phyloP scores from a whole-genome alignment of 768 basidiomycete species.

The Phanerodontia chrysosporium region DNA sequence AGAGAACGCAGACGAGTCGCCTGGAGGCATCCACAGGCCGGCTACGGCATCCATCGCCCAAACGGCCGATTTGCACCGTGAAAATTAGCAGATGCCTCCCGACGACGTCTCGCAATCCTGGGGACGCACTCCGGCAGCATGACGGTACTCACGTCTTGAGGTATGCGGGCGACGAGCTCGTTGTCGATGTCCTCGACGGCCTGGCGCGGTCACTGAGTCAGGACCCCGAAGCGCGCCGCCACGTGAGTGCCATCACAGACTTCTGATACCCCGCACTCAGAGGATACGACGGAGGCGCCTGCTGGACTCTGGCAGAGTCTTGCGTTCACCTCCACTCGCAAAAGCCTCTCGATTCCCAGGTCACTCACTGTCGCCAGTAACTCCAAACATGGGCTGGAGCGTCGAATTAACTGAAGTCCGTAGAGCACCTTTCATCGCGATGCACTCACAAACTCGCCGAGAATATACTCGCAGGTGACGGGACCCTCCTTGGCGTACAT shows the following conservation, averaged over 20 bases:
- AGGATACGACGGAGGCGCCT: neutral
- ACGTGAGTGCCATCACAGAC: neutral
- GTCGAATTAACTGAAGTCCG: constrained; percentile 25
- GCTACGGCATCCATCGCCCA: constrained; percentile 47
- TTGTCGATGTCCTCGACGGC: constrained; percentile 13
- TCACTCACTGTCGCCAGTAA: neutral
- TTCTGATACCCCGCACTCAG: neutral
- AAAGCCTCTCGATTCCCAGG: neutral
- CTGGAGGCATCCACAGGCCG: constrained; percentile 37
- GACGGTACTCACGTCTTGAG: constrained; percentile 37
- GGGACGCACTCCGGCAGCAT: constrained; percentile 1
- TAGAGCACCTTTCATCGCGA: constrained; percentile 12
- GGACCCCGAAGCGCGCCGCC: constrained; percentile 4
- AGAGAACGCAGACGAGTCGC: neutral
- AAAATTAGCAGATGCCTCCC: constrained; percentile 7
- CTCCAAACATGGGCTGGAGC: constrained; percentile 5
- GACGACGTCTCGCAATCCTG: neutral
- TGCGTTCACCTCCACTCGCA: neutral
- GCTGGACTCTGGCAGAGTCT: neutral
- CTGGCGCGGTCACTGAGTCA: neutral
- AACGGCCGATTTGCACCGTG: neutral
- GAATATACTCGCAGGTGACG: constrained; percentile 38
- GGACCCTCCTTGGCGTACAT: constrained; percentile 54
- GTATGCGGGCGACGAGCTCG: constrained; percentile 27
- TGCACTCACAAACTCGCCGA: constrained; percentile 25